These are phyloP conservation scores for Hortiboletus campestris DNA, from an alignment of 768 basidiomycete genomes.

Conservation along the genomic window DNA sequence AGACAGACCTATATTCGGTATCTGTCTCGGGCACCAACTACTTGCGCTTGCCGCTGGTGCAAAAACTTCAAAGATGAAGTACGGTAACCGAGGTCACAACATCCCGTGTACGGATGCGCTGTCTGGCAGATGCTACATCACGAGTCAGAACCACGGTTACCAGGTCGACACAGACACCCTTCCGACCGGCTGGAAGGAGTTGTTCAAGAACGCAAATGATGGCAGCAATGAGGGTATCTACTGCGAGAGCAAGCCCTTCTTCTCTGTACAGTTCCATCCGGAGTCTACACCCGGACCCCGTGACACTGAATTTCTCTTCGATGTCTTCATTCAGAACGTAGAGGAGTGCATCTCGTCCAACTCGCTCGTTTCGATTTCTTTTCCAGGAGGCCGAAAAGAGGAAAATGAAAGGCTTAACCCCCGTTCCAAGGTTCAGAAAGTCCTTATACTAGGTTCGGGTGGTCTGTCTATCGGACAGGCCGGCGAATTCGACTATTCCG, in stretches of 20 bases:
- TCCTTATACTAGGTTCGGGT: constrained; percentile 95
- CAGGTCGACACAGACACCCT: constrained; percentile 85
- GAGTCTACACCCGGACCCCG: constrained; percentile 96
- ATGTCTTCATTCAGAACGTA: constrained; percentile 91
- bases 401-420: constrained; percentile 77
- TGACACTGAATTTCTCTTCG: constrained; percentile 98
- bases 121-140: constrained; percentile 97
- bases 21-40: constrained; percentile 97
- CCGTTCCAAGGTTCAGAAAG: constrained; percentile 81
- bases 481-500: constrained; percentile 99
- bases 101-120: constrained; percentile 95
- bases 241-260: constrained; percentile 89
- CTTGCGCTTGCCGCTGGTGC: constrained; percentile 94
- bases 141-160: constrained; percentile 98
- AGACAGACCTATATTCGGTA: constrained; percentile 92
- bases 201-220: constrained; percentile 97
- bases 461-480: constrained; percentile 98
- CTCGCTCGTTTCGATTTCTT: constrained; percentile 53
- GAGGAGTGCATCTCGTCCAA: constrained; percentile 65
- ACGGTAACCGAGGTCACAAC: constrained; percentile 98
- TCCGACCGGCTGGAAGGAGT: constrained; percentile 83
- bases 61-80: constrained; percentile 97
- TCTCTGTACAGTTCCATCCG: constrained; percentile 99
- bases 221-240: constrained; percentile 97
- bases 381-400: constrained; percentile 78